Evolutionary conservation across 2,329 filamentous ascomycete species (phyloP).

Genomic region (Geosmithia putterillii): DNA sequence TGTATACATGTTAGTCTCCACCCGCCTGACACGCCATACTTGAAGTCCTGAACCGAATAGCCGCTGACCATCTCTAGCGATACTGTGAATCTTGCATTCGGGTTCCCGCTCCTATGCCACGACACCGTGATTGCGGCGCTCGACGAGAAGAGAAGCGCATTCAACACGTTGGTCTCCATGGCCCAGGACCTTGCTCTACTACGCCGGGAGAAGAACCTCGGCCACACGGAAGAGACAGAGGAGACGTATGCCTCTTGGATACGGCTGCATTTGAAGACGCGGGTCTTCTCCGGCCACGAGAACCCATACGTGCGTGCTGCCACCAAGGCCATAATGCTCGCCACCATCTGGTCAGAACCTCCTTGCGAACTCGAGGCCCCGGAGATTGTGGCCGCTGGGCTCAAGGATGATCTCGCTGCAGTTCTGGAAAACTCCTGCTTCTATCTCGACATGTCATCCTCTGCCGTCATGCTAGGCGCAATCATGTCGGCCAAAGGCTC

Average conservation of each 20-base stretch:
- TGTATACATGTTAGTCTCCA: background rate
- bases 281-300: background rate
- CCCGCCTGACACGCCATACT: background rate
- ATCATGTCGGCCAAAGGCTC: constrained; percentile 1
- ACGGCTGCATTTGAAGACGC: background rate
- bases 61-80: background rate
- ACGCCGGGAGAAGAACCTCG: background rate
- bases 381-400: background rate
- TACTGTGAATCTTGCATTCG: background rate
- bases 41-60: background rate
- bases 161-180: background rate
- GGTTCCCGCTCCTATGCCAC: background rate
- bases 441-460: constrained; percentile 5
- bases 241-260: background rate
- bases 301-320: background rate
- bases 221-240: background rate
- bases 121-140: background rate
- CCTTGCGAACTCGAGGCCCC: background rate
- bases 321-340: background rate
- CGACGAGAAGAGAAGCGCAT: background rate
- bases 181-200: background rate
- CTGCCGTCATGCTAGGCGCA: constrained; percentile 3
- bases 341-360: background rate
- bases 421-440: background rate
- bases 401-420: background rate